phyloP scores from a whole-genome alignment of 2,329 filamentous ascomycete genomes.

The Atkinsonella hypoxylon region DNA sequence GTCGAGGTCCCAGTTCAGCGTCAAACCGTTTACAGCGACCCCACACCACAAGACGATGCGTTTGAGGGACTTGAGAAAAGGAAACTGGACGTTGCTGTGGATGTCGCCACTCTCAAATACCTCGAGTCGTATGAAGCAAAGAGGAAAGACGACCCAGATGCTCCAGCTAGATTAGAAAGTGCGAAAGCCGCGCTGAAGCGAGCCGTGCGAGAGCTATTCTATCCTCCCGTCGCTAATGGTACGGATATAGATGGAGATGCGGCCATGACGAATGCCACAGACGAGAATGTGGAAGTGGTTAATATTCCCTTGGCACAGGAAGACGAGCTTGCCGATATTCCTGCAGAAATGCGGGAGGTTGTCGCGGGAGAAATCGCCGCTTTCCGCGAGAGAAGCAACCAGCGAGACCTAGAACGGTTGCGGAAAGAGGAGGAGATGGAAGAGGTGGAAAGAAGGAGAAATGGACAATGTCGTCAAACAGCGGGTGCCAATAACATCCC shows the following conservation, averaged over 20 bases:
- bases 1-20: slow-evolving; percentile 74
- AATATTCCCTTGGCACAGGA: slow-evolving; percentile 81
- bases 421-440: slow-evolving; percentile 88
- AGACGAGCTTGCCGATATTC: slow-evolving; percentile 91
- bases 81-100: slow-evolving; percentile 62
- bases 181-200: slow-evolving; percentile 57
- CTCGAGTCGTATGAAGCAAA: slow-evolving; percentile 68
- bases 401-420: slow-evolving; percentile 77
- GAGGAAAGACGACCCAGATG: slow-evolving; percentile 49
- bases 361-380: slow-evolving; percentile 89
- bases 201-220: slow-evolving; percentile 59
- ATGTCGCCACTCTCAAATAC: slow-evolving; percentile 73
- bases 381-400: slow-evolving; percentile 83
- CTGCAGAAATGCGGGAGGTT: slow-evolving; percentile 88
- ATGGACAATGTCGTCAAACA: slow-evolving; percentile 49
- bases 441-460: slow-evolving; percentile 66
- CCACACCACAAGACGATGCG: slow-evolving; percentile 28
- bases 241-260: slow-evolving; percentile 55
- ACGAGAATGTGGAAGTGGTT: slow-evolving; percentile 67
- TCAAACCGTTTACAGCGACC: slow-evolving; percentile 41
- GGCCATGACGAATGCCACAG: slow-evolving; percentile 53
- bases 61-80: slow-evolving; percentile 54
- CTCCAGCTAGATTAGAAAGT: slow-evolving; percentile 56
- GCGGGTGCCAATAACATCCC: slow-evolving; percentile 47
- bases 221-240: slow-evolving; percentile 39